These are phyloP conservation scores for Hortaea sp. DNA, from an alignment of 2,329 filamentous ascomycete species.

Conservation along the genomic window DNA sequence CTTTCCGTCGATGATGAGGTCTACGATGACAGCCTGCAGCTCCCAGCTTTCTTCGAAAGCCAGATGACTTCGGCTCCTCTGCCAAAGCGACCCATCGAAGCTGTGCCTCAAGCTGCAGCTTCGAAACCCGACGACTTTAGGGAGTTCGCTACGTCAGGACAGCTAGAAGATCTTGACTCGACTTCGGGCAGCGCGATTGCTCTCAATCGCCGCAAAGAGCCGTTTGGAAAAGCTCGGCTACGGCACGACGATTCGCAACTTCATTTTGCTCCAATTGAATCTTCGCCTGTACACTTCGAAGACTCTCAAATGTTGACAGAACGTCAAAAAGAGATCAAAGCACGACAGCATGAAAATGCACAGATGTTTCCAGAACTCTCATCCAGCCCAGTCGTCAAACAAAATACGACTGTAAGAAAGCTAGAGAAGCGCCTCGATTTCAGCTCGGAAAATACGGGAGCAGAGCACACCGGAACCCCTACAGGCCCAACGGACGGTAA, in stretches of 20 bases:
- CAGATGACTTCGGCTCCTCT: conserved; percentile 2
- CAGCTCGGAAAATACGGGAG: conserved; percentile 7
- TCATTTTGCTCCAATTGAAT: conserved; percentile 60
- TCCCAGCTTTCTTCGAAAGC: conserved; percentile 19
- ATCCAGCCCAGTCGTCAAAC: conserved; percentile 38
- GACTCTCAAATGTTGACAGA: conserved; percentile 72
- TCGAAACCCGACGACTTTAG: too few species aligned
- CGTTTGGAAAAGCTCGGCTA: conserved; percentile 40
- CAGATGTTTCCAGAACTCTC: conserved; percentile 59
- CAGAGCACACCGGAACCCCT: conserved; percentile 29
- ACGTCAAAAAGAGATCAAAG: conserved; percentile 65
- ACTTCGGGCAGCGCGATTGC: too few species aligned
- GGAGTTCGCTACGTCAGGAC: not conserved
- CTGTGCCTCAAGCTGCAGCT: too few species aligned
- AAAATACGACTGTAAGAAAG: conserved; percentile 14
- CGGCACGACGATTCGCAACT: conserved; percentile 78
- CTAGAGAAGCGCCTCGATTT: conserved; percentile 20
- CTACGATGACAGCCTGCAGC: conserved; percentile 25
- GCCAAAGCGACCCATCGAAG: not conserved
- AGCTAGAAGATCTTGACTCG: not conserved
- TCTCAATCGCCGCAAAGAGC: not conserved
- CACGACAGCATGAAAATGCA: conserved; percentile 56
- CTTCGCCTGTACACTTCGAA: conserved; percentile 36
- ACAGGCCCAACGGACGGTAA: conserved; percentile 28
- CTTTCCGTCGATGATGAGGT: conserved; percentile 30